Base-by-base conservation (phyloP, 495 filamentous ascomycete genomes). In the Penicillium fimorum region DNA sequence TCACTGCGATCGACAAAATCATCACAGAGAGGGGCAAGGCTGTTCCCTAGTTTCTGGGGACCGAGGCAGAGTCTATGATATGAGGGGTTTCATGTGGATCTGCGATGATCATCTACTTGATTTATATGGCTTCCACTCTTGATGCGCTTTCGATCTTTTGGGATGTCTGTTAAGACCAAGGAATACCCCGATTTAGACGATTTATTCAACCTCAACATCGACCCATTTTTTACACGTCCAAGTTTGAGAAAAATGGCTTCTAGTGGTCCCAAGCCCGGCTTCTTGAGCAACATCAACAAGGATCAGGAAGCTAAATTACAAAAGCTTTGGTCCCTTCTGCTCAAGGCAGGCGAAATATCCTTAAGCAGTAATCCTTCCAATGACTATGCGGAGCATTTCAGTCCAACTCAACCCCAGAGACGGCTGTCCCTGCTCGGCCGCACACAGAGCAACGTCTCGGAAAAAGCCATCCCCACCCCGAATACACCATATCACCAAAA, bases 281-380 rank as follows among this genome's bases (percentile, higher is more conserved):
- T 90, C 59, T 84, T 91, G 41, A 91, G 89, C 53, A 96, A 87
- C 63, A 78, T 97, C 42, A 96, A 88, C 13, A 64, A 82, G 8
- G 90, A 92, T 50, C 85, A 97, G 70, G 89, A 96, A 58, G 83
- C 79, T 52, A 96, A 92, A 66, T 72, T 97, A 49, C 87, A 85
- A 65, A 85, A 89, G 63, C 77, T 96, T 63, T 97, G 93, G 93
- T 72, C 76, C 9, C 79, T 84, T 49, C 77, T 89, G 13, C 78
- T 96, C 53, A 83, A 85, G 33, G 80, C 94, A 22, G 90, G 91
- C 63, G 89, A 87, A 32, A 79, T 54, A 27, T 56, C 58, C 12
- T 15, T 60, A 33, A 43, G 43, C 45, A 67, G 61, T 4, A 61
- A 59, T 18, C 42, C 47, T 13, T 52, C 58, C 25, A 59, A 40